Conservation (phyloP, 148 eudicot species). For the Silene latifolia region DNA sequence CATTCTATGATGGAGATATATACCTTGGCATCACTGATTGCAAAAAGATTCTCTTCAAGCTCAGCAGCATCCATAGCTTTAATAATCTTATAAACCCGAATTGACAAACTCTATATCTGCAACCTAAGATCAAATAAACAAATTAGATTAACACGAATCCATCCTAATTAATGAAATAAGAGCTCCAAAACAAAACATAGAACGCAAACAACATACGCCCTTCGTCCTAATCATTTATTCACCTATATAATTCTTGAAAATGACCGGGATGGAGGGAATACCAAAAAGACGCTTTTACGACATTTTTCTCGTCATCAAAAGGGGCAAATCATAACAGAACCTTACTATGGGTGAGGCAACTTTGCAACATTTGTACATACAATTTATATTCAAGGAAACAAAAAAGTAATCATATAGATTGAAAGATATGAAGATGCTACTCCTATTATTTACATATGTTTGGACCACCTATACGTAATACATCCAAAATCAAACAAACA, state of each 20-base stretch:
- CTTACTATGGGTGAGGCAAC: not conserved
- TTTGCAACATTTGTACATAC: conserved; percentile 1
- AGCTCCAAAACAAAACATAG: not conserved
- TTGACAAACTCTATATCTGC: conserved; percentile 27
- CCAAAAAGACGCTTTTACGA: not conserved
- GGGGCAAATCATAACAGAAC: not conserved
- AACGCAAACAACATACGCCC: not conserved
- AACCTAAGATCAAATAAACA: conserved; percentile 15
- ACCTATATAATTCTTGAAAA: no score
- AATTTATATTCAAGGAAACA: not conserved
- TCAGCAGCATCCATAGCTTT: conserved; percentile 61
- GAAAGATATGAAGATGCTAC: conserved; percentile 5
- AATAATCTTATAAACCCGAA: conserved; percentile 11
- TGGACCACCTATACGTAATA: conserved; percentile 3
- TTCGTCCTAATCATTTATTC: not conserved
- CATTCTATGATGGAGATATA: not conserved
- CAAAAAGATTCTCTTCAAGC: conserved; percentile 64
- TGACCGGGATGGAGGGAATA: not conserved
- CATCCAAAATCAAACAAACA: not conserved
- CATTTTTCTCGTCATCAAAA: not conserved
- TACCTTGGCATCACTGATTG: conserved; percentile 90
- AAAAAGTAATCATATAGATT: not conserved
- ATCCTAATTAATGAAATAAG: not conserved
- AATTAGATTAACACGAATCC: not conserved
- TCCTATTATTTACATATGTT: not conserved